Evolutionary conservation across 108 stramenopile genomes (phyloP).

Genomic region (Mediolabrus comicus): DNA sequence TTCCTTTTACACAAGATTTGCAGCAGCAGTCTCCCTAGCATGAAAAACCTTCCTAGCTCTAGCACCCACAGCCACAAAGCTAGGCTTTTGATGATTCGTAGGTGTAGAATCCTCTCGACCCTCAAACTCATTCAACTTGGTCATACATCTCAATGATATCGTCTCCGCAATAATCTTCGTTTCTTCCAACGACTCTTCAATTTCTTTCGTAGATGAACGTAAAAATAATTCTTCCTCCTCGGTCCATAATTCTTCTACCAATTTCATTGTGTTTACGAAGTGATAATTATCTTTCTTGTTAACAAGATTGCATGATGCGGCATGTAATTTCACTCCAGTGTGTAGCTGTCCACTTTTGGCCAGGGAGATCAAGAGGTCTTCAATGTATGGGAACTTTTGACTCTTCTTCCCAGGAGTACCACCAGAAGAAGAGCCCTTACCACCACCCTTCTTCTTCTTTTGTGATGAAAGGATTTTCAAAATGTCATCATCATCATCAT

Average conservation of each 20-base stretch:
- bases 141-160: slow-evolving; percentile 26
- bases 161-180: slow-evolving; percentile 29
- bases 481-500: slow-evolving; percentile 9
- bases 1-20: neutral
- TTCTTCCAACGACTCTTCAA: slow-evolving; percentile 30
- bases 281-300: slow-evolving; percentile 7
- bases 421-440: neutral
- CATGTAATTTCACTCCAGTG: slow-evolving; percentile 15
- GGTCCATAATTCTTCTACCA: slow-evolving; percentile 39
- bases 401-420: slow-evolving; percentile 1
- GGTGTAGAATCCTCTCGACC: slow-evolving; percentile 29
- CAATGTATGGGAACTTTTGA: slow-evolving; percentile 18
- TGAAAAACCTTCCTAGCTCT: slow-evolving; percentile 33
- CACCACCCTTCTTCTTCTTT: slow-evolving; percentile 1
- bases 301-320: slow-evolving; percentile 3
- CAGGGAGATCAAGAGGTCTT: slow-evolving; percentile 14
- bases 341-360: slow-evolving; percentile 18
- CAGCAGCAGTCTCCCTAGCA: slow-evolving; percentile 2
- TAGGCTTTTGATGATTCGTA: slow-evolving; percentile 31
- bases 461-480: neutral
- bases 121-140: slow-evolving; percentile 38
- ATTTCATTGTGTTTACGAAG: slow-evolving; percentile 23
- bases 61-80: slow-evolving; percentile 25
- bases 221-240: slow-evolving; percentile 41
- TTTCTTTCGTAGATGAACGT: slow-evolving; percentile 36